Percentiles rank a stretch among this genome's conserved stretches.
Evolutionary conservation across 768 basidiomycete species (phyloP).

Genomic region (Lyophyllum atratum): DNA sequence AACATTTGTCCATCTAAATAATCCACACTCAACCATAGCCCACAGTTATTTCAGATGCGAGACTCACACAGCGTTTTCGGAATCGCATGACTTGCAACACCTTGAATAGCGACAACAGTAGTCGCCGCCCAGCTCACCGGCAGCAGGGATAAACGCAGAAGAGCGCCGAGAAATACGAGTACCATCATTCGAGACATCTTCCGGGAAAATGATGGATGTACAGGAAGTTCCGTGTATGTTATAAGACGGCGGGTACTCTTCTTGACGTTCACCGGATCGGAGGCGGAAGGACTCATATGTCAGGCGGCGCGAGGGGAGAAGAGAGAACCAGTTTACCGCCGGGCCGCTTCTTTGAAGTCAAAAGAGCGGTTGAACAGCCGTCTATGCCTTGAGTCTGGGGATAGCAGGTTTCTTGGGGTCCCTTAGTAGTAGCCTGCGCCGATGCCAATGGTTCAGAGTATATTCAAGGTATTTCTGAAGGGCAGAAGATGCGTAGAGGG

Average conservation of each 20-base stretch:
- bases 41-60: background rate
- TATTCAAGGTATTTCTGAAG: too few species aligned
- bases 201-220: background rate
- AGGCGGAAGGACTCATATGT: background rate
- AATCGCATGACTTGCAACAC: constrained; percentile 30
- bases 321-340: background rate
- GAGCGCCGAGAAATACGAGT: background rate
- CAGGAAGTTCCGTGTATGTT: background rate
- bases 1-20: constrained; percentile 57
- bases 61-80: constrained; percentile 54
- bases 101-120: background rate
- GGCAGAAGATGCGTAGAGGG: too few species aligned
- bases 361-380: too few species aligned
- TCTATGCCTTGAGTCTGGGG: too few species aligned
- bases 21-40: background rate
- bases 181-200: background rate
- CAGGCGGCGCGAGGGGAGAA: background rate
- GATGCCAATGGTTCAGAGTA: too few species aligned
- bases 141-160: background rate
- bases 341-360: background rate
- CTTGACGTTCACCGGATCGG: background rate
- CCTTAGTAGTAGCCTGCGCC: too few species aligned
- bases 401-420: too few species aligned
- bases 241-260: background rate
- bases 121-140: background rate